Base-by-base conservation (phyloP, 805 yeast genomes). In the Saccharomycopsis capsularis region DNA sequence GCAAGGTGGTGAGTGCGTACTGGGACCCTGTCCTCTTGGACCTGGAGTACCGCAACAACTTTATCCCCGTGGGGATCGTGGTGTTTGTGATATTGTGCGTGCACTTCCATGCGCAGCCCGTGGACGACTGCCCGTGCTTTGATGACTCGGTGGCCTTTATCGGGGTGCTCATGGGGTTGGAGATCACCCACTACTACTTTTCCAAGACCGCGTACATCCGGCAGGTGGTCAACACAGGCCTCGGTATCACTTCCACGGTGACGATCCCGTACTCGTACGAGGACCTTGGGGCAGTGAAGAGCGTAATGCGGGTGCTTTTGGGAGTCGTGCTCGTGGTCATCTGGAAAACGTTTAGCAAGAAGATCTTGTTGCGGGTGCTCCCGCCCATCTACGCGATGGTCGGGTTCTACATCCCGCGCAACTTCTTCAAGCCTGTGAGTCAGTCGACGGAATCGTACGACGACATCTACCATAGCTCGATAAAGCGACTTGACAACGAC, bases 51-150 rank as follows among this genome's bases (percentile, higher is more conserved):
- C 43, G 46, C n/a, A 22, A 4, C 58, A 55, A 32, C 7, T 22
- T 25, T 2, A 63, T 64, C 15, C 69, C 78, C 2, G 47, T 75
- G 0, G 11, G 62, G 0, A 56, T 71, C 1, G 59, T 78, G 1
- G 57, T 69, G 0, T 57, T 69, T 22, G 69, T 74, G 1, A 72
- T 82, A 40, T 53, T 66, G 1, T 58, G 84, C 30, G 74, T 90
- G 21, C 80, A 83, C 57, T 64, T 72, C 38, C 95, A 89, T 65
- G 85, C 89, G 0, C 78, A 75, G 50, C 98, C 98, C 1, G 80
- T 85, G 19, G 99, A 93, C 58, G 84, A 82, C 56, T 91, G 99
- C 61, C 99, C 99, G 1, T 93, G 99, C 63, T 91, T 83, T 60
- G 96, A 90, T 60, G 99, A 91, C 62, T 79, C 89, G 18, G 95